phyloP scores from a whole-genome alignment of 228 moss, liverwort and hornwort genomes.

The Sphagnum fallax region DNA sequence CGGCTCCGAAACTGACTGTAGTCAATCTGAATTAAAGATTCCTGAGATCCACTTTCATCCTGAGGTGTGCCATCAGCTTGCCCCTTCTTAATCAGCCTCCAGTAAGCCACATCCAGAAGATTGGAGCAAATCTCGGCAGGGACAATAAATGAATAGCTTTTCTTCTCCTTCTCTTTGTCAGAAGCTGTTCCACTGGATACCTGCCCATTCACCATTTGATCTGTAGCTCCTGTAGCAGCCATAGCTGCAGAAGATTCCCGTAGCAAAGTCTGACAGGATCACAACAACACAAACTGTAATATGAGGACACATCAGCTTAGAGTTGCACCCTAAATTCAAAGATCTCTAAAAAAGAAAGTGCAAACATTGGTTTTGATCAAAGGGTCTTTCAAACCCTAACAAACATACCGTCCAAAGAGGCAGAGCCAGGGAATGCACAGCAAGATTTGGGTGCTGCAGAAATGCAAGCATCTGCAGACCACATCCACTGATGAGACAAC shows the following conservation, averaged over 20 bases:
- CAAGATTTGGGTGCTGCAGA: slow-evolving; percentile 69
- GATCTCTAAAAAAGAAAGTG: neutral
- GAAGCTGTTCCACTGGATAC: slow-evolving; percentile 20
- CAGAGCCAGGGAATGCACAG: slow-evolving; percentile 72
- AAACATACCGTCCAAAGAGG: slow-evolving; percentile 86
- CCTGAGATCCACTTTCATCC: slow-evolving; percentile 46
- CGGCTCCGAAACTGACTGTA: slow-evolving; percentile 88
- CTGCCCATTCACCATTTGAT: slow-evolving; percentile 31
- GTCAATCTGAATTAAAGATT: slow-evolving; percentile 69
- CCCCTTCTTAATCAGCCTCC: slow-evolving; percentile 63
- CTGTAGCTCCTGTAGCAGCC: slow-evolving; percentile 30
- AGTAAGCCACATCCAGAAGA: slow-evolving; percentile 71
- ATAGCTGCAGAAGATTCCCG: slow-evolving; percentile 69
- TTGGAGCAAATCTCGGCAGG: slow-evolving; percentile 58
- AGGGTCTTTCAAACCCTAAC: neutral
- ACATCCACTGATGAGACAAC: slow-evolving; percentile 3
- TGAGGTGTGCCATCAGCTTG: slow-evolving; percentile 52
- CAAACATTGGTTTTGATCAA: neutral
- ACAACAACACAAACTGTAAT: neutral
- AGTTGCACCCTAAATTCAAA: neutral
- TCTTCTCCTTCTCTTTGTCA: slow-evolving; percentile 76
- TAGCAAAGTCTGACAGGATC: slow-evolving; percentile 51
- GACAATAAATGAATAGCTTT: slow-evolving; percentile 50
- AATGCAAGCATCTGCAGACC: slow-evolving; percentile 84
- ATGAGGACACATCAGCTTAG: slow-evolving; percentile 2